Evolutionary conservation across 2,329 filamentous ascomycete species (phyloP).

Genomic region (Xylaria sp.): DNA sequence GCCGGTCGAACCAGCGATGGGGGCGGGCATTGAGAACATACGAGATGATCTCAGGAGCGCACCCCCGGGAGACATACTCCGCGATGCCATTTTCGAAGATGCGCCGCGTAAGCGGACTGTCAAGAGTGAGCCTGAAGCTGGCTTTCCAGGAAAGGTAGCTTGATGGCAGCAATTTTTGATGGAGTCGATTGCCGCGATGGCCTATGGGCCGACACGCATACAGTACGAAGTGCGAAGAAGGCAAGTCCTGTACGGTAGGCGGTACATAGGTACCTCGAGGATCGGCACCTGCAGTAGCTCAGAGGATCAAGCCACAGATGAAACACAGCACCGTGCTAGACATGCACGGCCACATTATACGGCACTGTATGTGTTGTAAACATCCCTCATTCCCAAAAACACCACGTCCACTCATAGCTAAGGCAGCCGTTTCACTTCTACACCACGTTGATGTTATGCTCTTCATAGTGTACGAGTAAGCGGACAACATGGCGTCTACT

Average conservation of each 20-base stretch:
- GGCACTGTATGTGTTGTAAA: not conserved
- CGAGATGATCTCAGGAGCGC: constrained; percentile 78
- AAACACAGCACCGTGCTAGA: not conserved
- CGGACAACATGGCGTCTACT: constrained; percentile 50
- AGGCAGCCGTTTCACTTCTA: not conserved
- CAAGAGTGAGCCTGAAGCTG: constrained; percentile 3
- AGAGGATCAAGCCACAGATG: constrained; percentile 2
- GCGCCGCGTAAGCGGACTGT: constrained; percentile 15
- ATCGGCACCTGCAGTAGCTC: not conserved
- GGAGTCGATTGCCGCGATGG: not conserved
- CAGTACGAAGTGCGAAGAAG: not conserved
- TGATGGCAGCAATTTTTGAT: constrained; percentile 14
- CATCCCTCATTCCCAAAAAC: not conserved
- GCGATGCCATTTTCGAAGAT: constrained; percentile 24
- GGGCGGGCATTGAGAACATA: constrained; percentile 78
- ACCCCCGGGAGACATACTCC: constrained; percentile 53
- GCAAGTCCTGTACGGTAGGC: not conserved
- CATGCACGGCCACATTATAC: not conserved
- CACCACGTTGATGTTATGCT: not conserved
- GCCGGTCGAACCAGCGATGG: constrained; percentile 58
- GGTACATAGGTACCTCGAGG: not conserved
- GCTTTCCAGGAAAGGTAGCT: constrained; percentile 1
- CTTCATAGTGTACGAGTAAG: not conserved
- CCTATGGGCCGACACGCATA: too few species aligned
- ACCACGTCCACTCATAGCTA: not conserved